Evolutionary conservation across 2,329 filamentous ascomycete species (phyloP), one percentile per base, ranked within the genome.

Genomic region (Neonectria faginata): DNA sequence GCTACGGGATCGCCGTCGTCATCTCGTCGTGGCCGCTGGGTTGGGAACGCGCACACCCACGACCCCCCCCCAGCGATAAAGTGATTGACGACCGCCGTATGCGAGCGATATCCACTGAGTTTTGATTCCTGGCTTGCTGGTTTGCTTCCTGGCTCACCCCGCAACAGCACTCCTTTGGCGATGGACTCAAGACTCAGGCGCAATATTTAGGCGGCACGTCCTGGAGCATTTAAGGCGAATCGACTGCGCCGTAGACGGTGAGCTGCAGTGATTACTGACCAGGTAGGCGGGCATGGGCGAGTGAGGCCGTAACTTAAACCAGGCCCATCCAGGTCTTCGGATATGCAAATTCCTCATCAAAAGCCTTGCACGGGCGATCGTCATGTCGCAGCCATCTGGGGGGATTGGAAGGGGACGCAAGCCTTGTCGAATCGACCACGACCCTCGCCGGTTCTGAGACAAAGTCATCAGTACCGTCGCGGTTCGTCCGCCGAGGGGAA

Each of bases 291-390:
- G 14, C 14, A 39, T n/a, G 36, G 36, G 36, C 18, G 4, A 50
- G 9, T 31, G 20, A 57, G 55, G 27, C 45, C 48, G 25, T 12
- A 25, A 25, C 25, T 25, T 25, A 41, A 44, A 31, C 56, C 55
- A 56, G 56, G 61, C 51, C 57, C 57, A 60, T 60, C 61, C 61
- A 60, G 45, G 61, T 44, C 27, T 50, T 55, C 51, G 61, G 61
- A 45, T 42, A 11, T 36, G 42, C 50, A 47, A 54, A 47, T 67
- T 41, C 67, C 67, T 57, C 59, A 70, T 73, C 42, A 60, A 73
- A 68, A 52, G 18, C 58, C 63, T 58, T 56, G 47, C 11, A 39
- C 60, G 53, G 68, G 25, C 67, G 71, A 73, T 73, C 71, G 53
- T 70, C 67, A 73, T 73, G 63, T 73, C 62, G 54, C 62, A 58